Percentiles rank a stretch among this genome's conserved stretches.
Conservation (phyloP, 345 rosid species). For the Pistacia vera region DNA sequence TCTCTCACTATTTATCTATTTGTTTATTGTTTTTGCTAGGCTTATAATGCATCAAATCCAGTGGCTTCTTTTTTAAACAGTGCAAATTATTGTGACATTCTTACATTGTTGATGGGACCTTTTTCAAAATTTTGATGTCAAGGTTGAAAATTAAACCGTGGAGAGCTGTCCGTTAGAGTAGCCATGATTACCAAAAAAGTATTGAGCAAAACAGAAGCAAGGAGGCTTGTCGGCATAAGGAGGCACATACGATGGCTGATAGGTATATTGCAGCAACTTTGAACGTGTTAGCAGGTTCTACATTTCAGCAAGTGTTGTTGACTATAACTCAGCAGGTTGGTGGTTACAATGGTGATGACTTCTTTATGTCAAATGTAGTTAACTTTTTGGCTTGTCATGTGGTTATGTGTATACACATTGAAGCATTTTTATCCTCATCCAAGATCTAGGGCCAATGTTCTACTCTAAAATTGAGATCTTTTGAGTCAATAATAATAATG, state of each 20-base stretch:
- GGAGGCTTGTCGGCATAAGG: slow-evolving; percentile 28
- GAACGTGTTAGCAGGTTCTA: slow-evolving; percentile 23
- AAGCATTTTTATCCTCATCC: background rate
- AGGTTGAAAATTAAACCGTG: slow-evolving; percentile 35
- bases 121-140: slow-evolving; percentile 29
- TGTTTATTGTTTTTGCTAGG: slow-evolving; percentile 2
- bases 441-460: background rate
- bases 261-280: slow-evolving; percentile 31
- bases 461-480: background rate
- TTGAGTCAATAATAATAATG: background rate
- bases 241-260: slow-evolving; percentile 32
- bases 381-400: background rate
- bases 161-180: slow-evolving; percentile 31
- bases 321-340: slow-evolving; percentile 32
- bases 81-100: slow-evolving; percentile 26
- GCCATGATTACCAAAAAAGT: slow-evolving; percentile 35
- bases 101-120: slow-evolving; percentile 27
- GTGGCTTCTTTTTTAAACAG: slow-evolving; percentile 35
- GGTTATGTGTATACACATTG: background rate
- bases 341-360: background rate
- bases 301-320: slow-evolving; percentile 26
- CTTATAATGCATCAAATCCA: slow-evolving; percentile 22
- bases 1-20: slow-evolving; percentile 1
- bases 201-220: slow-evolving; percentile 49
- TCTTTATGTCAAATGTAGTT: background rate